Evolutionary conservation across 129 eudicot genomes (phyloP), one percentile per base, ranked within the genome.

Genomic region (Centrapalus pauciflorus): DNA sequence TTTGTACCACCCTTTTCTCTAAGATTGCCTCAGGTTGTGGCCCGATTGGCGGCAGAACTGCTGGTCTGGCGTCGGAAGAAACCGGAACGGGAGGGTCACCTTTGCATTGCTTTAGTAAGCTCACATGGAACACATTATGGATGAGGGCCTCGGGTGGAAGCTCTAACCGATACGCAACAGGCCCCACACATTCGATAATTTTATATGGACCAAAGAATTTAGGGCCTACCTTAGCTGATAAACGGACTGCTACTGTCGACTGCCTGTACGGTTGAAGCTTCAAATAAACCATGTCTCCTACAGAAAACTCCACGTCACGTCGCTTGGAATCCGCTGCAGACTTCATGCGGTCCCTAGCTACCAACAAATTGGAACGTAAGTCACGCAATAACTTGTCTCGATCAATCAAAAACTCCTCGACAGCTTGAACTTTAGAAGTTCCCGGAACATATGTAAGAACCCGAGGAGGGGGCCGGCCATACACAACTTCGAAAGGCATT

Each of bases 381-480:
- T 51, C 29, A 4, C 58, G 58, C 14, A 51, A 51, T 9, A 51
- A 9, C 58, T 51, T 21, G 56, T 50, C 56, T 13, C 56, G 27
- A 7, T 50, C 56, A 50, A 19, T 5, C 56, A 50, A 21, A 50
- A 7, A 51, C 58, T 51, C 58, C 29, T 51, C 58, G 11, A 51
- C 58, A 46, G 54, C 54, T 23, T 51, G 58, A 21, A 51, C 58
- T 20, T 51, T 51, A 23, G 58, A 20, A 24, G 66, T 34, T 16
- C 27, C 66, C 10, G 66, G 48, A n/a, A 61, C 49, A 33, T 61
- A 61, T 2, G 66, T n/a, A 34, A 61, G 26, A 8, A 60, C 21
- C 25, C 43, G 20, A 9, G 66, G 66, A 0, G 66, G 66, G 3
- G 27, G 27, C 3, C 66, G 66, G 10, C 41, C 45, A 19, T 60